Conservation (phyloP, 441 rosid genomes). For the Euphorbia corollata region DNA sequence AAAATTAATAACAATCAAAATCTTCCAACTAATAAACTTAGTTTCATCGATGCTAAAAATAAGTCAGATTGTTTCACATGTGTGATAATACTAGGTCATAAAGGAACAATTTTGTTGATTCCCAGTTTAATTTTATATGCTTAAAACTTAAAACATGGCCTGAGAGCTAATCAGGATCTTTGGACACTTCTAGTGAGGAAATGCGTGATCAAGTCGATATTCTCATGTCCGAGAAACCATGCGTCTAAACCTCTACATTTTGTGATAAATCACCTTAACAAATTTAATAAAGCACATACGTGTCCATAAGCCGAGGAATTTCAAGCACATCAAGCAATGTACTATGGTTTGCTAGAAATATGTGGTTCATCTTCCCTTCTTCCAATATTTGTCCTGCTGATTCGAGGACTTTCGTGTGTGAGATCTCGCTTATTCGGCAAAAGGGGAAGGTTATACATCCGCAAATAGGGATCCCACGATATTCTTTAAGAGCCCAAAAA, state of each 20-base stretch:
- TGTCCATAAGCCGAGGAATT: slow-evolving; percentile 99
- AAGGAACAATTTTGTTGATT: neutral
- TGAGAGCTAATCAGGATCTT: neutral
- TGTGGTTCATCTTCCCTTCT: slow-evolving; percentile 91
- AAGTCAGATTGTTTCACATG: neutral
- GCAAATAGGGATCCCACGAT: neutral
- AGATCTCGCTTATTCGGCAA: slow-evolving; percentile 67
- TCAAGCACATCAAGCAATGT: slow-evolving; percentile 93
- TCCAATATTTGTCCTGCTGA: slow-evolving; percentile 83
- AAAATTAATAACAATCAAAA: neutral
- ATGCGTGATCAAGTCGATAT: neutral
- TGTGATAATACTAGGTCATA: neutral
- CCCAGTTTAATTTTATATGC: neutral
- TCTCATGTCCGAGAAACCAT: neutral
- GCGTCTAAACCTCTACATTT: neutral
- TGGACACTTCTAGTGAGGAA: neutral
- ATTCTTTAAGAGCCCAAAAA: neutral
- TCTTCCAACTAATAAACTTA: neutral
- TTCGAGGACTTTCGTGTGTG: slow-evolving; percentile 72
- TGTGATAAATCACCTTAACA: slow-evolving; percentile 8
- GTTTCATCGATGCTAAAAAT: neutral
- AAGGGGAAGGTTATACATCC: neutral
- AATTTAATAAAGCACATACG: slow-evolving; percentile 44
- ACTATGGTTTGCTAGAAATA: slow-evolving; percentile 72
- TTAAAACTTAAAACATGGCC: neutral